Base-by-base conservation (phyloP, 306 rosid species). In the Arachis stenosperma region DNA sequence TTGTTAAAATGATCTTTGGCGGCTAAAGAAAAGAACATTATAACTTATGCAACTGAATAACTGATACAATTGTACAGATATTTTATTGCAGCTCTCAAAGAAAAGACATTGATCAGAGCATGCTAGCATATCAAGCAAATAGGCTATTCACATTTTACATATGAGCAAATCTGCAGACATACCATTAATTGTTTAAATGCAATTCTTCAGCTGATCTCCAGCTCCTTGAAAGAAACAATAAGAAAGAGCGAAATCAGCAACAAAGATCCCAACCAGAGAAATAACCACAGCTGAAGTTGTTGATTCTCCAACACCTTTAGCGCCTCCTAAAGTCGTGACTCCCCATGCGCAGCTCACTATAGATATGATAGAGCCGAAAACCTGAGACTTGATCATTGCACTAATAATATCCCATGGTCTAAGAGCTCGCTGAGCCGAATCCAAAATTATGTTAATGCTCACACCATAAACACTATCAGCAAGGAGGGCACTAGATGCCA, bases 341-440 rank as follows among this genome's bases (percentile, higher is more conserved):
- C 98, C 99, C 98, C 98, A 91, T 1, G 89, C 97, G 73, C 99
- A 94, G 67, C 99, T 94, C 65, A 91, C 97, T 75, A 91, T 62
- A 6, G 98, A 94, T 78, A 94, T 94, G 53, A 94, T 92, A 2
- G 90, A 91, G 39, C 96, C 99, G 65, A 94, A 94, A 75, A 85
- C 94, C 84, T 87, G 96, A 4, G 99, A 91, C 81, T 94, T 94
- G 76, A 91, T 88, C 97, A 94, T 89, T 36, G 96, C 90, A 47
- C 99, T 91, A 46, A 94, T 78, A 48, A 94, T 85, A 75, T 94
- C 99, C 98, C 99, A 94, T 17, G 95, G 15, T 46, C 82, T 87
- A 27, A 91, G 95, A 33, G 97, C 90, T 78, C 86, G 77, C 61
- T 85, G 85, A 65, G 99, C 99, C 1, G 99, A 94, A 81, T 94